Base-by-base conservation (phyloP, 306 rosid species). In the Lathyrus sativus region DNA sequence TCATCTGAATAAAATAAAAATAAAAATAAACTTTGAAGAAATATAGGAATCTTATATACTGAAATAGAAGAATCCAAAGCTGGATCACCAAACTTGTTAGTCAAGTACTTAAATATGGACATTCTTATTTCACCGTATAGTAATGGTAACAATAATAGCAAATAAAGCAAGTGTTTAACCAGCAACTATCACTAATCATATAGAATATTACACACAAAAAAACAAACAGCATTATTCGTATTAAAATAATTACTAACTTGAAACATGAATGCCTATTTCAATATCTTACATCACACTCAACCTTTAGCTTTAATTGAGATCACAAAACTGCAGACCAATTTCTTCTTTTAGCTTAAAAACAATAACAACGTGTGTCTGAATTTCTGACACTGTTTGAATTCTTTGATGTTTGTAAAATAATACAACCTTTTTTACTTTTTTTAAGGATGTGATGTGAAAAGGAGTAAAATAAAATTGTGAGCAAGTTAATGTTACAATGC, bases 261-360 rank as follows among this genome's bases (percentile, higher is more conserved):
- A 61, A 55, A 62, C 46, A 28, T 68, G 29, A 59, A 60, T 68
- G 65, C 43, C 3, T 10, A 19, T 10, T 53, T 22, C 31, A 53
- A 10, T 9, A 65, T 83, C 76, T 87, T 76, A 74, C 81, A 76
- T 77, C 91, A 84, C 73, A 80, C 83, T 74, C 80, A 70, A 57
- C 46, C 68, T 73, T n/a, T 82, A 60, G 58, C 73, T 49, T 68
- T 78, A 31, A 65, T 72, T 74, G 56, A 51, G 28, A 58, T 67
- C 65, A 70, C 66, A 70, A 71, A 71, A 70, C 33, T 39, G 17
- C 24, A 50, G 28, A 75, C 72, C 80, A 71, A 70, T 73, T 53
- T 7, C 66, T 51, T 70, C 75, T 74, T 78, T 58, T 22, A 48
- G 80, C 84, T 75, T 73, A 35, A 63, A 76, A 70, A 76, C 84